Conservation (phyloP, 768 basidiomycete species). For the Favolaschia claudopus region DNA sequence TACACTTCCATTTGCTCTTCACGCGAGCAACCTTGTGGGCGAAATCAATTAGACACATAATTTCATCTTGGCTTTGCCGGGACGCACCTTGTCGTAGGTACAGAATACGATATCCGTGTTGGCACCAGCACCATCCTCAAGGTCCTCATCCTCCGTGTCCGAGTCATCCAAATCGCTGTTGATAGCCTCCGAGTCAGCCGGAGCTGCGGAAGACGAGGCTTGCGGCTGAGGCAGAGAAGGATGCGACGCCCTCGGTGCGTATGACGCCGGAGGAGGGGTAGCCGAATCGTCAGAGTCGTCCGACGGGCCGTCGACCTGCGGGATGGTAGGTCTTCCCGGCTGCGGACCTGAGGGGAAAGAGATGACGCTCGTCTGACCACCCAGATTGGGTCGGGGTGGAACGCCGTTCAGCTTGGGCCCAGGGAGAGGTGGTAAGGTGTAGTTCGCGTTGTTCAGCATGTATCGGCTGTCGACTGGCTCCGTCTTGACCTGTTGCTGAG, state of each 20-base stretch:
- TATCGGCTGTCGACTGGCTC: slow-evolving; percentile 78
- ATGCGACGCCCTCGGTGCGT: slow-evolving; percentile 75
- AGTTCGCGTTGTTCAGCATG: slow-evolving; percentile 58
- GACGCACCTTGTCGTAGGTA: slow-evolving; percentile 92
- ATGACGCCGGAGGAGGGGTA: slow-evolving; percentile 72
- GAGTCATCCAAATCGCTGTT: slow-evolving; percentile 97
- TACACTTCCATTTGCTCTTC: slow-evolving; percentile 99
- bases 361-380: slow-evolving; percentile 65
- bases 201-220: slow-evolving; percentile 42
- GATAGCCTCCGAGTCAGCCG: slow-evolving; percentile 82
- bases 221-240: slow-evolving; percentile 79
- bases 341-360: slow-evolving; percentile 54
- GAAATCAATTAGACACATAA: slow-evolving; percentile 3
- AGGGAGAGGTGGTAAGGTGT: slow-evolving; percentile 68
- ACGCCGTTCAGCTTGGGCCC: slow-evolving; percentile 69
- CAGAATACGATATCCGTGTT: slow-evolving; percentile 96
- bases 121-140: slow-evolving; percentile 75
- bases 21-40: slow-evolving; percentile 90
- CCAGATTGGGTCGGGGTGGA: slow-evolving; percentile 53
- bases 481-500: slow-evolving; percentile 66
- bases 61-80: not conserved
- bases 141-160: slow-evolving; percentile 88
- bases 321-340: slow-evolving; percentile 52
- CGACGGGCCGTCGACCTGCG: slow-evolving; percentile 85
- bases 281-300: slow-evolving; percentile 73